Conservation (phyloP, 1,139 yeast species). For the Suhomyces wounanorum region DNA sequence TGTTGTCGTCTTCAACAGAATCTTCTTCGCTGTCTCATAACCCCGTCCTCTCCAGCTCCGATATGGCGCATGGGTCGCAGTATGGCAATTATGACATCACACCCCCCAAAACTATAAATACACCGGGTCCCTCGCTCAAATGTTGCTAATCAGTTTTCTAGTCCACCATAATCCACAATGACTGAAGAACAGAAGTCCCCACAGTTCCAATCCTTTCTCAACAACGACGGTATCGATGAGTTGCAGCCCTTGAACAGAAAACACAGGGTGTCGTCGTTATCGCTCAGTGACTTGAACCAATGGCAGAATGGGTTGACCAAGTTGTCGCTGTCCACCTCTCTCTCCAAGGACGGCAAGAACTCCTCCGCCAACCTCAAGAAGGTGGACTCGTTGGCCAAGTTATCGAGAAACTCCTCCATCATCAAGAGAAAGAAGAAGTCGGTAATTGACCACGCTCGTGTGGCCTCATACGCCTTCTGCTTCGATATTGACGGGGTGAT, state of each 20-base stretch:
- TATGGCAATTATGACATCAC: constrained; percentile 13
- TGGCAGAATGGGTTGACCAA: constrained; percentile 57
- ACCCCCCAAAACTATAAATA: constrained; percentile 12
- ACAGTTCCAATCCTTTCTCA: constrained; percentile 53
- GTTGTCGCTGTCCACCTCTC: constrained; percentile 42
- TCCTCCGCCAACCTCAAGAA: constrained; percentile 49
- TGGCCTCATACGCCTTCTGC: constrained; percentile 83
- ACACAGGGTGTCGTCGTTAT: constrained; percentile 68
- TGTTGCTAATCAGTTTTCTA: not conserved
- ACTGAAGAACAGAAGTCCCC: constrained; percentile 16
- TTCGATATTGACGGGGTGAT: constrained; percentile 87
- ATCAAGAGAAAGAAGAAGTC: constrained; percentile 52
- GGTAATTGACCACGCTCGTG: constrained; percentile 65
- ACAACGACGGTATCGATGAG: constrained; percentile 71
- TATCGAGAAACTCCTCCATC: constrained; percentile 54
- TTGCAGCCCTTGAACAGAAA: constrained; percentile 61
- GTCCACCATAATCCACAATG: not conserved
- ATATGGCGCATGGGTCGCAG: not conserved
- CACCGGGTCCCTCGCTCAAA: not conserved
- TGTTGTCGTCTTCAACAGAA: not conserved
- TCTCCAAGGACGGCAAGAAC: constrained; percentile 28
- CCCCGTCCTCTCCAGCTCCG: not conserved
- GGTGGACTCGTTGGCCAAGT: constrained; percentile 51
- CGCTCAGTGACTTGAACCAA: constrained; percentile 67
- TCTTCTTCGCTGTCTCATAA: not conserved